Percentiles rank a stretch among this genome's conserved stretches.
Conservation (phyloP, 768 basidiomycete genomes). For the Collybiopsis confluens region DNA sequence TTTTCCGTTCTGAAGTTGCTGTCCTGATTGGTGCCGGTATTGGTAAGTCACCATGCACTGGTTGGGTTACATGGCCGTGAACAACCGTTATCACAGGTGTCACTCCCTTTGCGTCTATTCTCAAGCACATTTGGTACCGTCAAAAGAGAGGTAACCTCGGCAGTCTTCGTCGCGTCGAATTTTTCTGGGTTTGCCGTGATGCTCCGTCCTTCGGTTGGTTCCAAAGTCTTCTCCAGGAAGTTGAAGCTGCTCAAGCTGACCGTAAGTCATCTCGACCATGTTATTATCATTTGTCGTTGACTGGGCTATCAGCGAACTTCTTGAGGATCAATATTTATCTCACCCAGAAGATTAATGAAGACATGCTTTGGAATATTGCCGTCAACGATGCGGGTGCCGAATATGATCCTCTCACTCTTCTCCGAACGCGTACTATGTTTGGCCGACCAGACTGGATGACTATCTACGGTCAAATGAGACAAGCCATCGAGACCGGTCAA, state of each 20-base stretch:
- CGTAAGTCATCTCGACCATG: slow-evolving; percentile 47
- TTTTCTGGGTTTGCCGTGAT: slow-evolving; percentile 92
- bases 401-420: slow-evolving; percentile 85
- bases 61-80: too few species aligned
- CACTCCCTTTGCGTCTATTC: slow-evolving; percentile 90
- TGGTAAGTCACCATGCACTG: slow-evolving; percentile 57
- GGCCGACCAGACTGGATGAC: slow-evolving; percentile 88
- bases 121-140: slow-evolving; percentile 95
- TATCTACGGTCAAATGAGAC: slow-evolving; percentile 71
- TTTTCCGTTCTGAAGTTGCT: slow-evolving; percentile 81
- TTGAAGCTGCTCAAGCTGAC: slow-evolving; percentile 85
- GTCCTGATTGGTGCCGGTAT: slow-evolving; percentile 94
- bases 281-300: neutral
- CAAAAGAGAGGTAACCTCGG: slow-evolving; percentile 77
- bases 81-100: slow-evolving; percentile 47
- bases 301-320: slow-evolving; percentile 67
- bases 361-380: slow-evolving; percentile 90
- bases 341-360: slow-evolving; percentile 79
- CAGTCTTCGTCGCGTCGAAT: slow-evolving; percentile 83
- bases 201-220: slow-evolving; percentile 99
- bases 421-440: slow-evolving; percentile 86
- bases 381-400: slow-evolving; percentile 83
- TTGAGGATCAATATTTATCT: slow-evolving; percentile 89
- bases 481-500: slow-evolving; percentile 76
- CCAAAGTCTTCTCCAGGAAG: slow-evolving; percentile 81